phyloP scores from a whole-genome alignment of 768 basidiomycete species.

The Leccinum variicolor region DNA sequence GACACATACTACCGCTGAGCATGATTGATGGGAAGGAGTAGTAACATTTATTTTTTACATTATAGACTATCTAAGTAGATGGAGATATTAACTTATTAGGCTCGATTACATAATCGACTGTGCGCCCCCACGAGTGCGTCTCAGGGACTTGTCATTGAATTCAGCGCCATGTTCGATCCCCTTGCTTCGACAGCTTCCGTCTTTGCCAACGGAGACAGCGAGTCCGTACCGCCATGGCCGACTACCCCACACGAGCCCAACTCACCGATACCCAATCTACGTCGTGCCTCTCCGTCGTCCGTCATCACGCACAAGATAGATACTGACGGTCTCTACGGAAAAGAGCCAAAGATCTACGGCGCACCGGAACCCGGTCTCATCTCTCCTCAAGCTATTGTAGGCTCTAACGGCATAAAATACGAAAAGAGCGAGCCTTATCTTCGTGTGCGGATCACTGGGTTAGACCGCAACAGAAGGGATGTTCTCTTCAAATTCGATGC shows the following conservation, averaged over 20 bases:
- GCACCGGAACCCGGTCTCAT: slow-evolving; percentile 82
- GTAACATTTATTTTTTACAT: background rate
- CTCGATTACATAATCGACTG: slow-evolving; percentile 16
- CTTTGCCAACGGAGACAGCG: slow-evolving; percentile 48
- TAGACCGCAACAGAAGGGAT: slow-evolving; percentile 95
- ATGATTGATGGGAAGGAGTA: slow-evolving; percentile 13
- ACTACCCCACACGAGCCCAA: slow-evolving; percentile 74
- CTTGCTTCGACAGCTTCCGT: slow-evolving; percentile 53
- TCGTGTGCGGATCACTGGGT: slow-evolving; percentile 80
- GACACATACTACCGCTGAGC: slow-evolving; percentile 75
- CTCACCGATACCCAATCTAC: slow-evolving; percentile 69
- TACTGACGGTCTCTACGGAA: slow-evolving; percentile 62
- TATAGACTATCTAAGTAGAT: no score
- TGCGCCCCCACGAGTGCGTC: background rate
- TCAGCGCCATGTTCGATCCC: slow-evolving; percentile 63
- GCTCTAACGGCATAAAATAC: slow-evolving; percentile 65
- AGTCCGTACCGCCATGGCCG: slow-evolving; percentile 67
- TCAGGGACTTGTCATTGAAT: background rate
- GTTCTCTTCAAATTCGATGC: slow-evolving; percentile 93
- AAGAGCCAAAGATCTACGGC: slow-evolving; percentile 83
- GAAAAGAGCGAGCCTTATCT: slow-evolving; percentile 84
- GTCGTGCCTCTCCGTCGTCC: slow-evolving; percentile 52
- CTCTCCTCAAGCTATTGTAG: slow-evolving; percentile 63
- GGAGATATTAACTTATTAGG: background rate
- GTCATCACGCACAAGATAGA: slow-evolving; percentile 50